Evolutionary conservation across 768 basidiomycete genomes (phyloP).

Genomic region (Mrakia gelida): DNA sequence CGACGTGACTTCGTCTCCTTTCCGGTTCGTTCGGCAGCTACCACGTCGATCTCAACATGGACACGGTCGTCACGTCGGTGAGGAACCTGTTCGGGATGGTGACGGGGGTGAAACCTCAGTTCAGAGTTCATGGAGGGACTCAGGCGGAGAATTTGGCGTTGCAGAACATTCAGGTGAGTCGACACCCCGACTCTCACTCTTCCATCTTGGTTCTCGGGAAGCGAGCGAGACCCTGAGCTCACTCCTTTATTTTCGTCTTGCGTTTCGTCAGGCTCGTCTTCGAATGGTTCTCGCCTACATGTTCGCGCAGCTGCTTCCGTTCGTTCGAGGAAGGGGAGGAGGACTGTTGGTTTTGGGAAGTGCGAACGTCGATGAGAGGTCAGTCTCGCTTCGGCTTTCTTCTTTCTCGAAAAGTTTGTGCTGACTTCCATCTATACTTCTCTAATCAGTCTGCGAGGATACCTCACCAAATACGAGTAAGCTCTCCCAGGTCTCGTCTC

Average conservation of each 20-base stretch:
- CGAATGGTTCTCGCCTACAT: conserved; percentile 93
- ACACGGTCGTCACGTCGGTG: conserved; percentile 77
- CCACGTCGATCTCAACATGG: conserved; percentile 95
- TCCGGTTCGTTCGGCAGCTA: conserved; percentile 56
- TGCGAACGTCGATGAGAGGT: conserved; percentile 98
- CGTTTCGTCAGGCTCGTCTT: conserved; percentile 64
- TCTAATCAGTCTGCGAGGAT: conserved; percentile 72
- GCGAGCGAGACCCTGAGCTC: background rate
- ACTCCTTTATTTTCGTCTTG: background rate
- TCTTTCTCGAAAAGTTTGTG: background rate
- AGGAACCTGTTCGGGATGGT: conserved; percentile 76
- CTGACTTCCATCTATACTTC: background rate
- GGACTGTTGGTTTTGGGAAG: conserved; percentile 93
- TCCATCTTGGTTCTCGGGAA: background rate
- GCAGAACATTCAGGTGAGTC: conserved; percentile 84
- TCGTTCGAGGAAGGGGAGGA: conserved; percentile 76
- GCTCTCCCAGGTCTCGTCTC: conserved; percentile 8
- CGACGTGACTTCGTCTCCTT: conserved; percentile 5
- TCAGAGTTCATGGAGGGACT: conserved; percentile 80
- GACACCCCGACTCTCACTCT: background rate
- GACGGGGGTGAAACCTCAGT: conserved; percentile 67
- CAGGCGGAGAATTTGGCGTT: conserved; percentile 87
- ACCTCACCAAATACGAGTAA: conserved; percentile 96
- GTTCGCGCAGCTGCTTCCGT: conserved; percentile 91
- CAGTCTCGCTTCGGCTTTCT: conserved; percentile 19